Percentiles rank a stretch among this genome's conserved stretches.
These are phyloP conservation scores for Tubosaeta sp. DNA, from an alignment of 768 basidiomycete genomes.

Conservation along the genomic window DNA sequence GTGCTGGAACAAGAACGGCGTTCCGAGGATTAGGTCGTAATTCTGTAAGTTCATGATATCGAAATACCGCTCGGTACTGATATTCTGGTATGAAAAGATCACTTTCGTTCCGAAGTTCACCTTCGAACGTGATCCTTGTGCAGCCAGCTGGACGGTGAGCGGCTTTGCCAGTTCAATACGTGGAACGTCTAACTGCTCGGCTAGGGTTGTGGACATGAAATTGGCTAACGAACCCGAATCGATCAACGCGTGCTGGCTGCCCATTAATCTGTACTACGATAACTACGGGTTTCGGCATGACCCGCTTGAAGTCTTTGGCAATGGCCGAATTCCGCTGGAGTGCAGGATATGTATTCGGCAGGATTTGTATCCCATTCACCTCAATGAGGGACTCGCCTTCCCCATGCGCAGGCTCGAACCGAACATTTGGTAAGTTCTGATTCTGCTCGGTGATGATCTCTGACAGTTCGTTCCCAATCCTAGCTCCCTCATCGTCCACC, in stretches of 20 bases:
- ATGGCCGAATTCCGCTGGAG: neutral
- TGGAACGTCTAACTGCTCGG: slow-evolving; percentile 23
- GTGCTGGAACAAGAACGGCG: slow-evolving; percentile 35
- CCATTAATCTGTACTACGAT: slow-evolving; percentile 6
- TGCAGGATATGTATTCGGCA: neutral
- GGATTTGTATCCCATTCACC: no score
- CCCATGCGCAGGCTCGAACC: no score
- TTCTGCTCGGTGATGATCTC: neutral
- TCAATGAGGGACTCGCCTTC: neutral
- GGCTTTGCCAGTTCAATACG: slow-evolving; percentile 17
- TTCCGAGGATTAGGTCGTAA: slow-evolving; percentile 38
- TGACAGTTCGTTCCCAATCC: neutral
- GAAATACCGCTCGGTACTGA: slow-evolving; percentile 26
- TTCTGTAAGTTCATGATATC: slow-evolving; percentile 35
- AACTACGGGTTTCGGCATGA: slow-evolving; percentile 11
- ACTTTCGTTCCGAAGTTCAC: slow-evolving; percentile 18
- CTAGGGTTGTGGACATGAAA: slow-evolving; percentile 28
- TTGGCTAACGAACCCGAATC: slow-evolving; percentile 29
- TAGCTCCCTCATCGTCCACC: neutral
- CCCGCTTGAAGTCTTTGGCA: neutral
- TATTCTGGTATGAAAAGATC: slow-evolving; percentile 12
- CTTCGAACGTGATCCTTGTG: slow-evolving; percentile 26
- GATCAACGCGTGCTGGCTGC: slow-evolving; percentile 11
- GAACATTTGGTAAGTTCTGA: neutral
- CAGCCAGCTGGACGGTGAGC: slow-evolving; percentile 28